Evolutionary conservation across 2,329 filamentous ascomycete genomes (phyloP), one percentile per base, ranked within the genome.

Genomic region (Venturia carpophila): DNA sequence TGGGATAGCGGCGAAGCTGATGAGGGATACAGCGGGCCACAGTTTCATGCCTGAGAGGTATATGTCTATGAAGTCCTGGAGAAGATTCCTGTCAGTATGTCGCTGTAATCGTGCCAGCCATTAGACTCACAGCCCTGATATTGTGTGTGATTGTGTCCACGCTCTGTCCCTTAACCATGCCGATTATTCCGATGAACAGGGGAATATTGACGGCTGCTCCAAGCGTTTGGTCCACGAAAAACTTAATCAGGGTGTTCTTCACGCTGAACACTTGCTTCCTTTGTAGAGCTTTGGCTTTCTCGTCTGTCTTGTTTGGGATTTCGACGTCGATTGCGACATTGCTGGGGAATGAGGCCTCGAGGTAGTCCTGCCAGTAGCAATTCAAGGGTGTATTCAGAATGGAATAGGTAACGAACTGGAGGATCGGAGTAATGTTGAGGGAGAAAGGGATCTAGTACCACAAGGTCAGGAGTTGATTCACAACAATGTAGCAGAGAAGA

Each of bases 291-390:
- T 72, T 68, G 62, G 71, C 65, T 65, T 76, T 68, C 62, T 70
- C 74, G 66, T 69, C 70, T 70, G 66, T 45, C 47, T 64, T 64
- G 21, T 42, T 37, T 19, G n/a, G 34, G 37, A 41, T 15, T n/a
- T 49, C 43, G 70, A 67, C 43, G 52, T 34, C 49, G 56, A 43
- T 11, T 6, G 70, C 72, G 64, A 76, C 76, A 13, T 79, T 81
- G 69, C 88, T 87, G 0, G 92, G 92, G 72, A 91, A 95, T 3
- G 80, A 76, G 6, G 82, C 78, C 76, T 96, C 92, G 63, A 96
- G 82, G 72, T 83, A 90, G 49, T 85, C 82, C 80, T 96, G 92
- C 92, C 91, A 96, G 70, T 90, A 73, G 72, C 91, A 90, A 76
- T 97, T 97, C 56, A 89, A 89, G 2, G 92, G 91, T 49, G 87